These are phyloP conservation scores for Botrytis fabae DNA, from an alignment of 2,329 filamentous ascomycete genomes.

Conservation along the genomic window DNA sequence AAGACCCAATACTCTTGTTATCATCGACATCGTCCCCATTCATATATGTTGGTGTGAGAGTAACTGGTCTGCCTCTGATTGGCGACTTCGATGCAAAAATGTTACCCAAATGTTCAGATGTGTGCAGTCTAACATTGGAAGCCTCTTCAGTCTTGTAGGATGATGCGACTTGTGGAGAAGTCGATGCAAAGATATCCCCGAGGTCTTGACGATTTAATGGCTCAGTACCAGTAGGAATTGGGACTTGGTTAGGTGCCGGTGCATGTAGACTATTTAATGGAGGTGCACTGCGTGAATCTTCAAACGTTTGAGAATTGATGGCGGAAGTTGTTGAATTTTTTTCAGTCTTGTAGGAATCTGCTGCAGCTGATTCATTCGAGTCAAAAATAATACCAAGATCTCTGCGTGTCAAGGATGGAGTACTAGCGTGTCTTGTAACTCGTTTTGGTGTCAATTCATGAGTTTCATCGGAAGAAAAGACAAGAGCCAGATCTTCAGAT, in stretches of 20 bases:
- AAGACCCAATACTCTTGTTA: conserved; percentile 6
- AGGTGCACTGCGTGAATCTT: background rate
- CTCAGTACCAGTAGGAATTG: background rate
- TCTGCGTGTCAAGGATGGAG: background rate
- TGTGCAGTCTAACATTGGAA: background rate
- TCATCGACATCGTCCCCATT: conserved; percentile 4
- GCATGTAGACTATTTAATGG: background rate
- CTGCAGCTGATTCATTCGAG: background rate
- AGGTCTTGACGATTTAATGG: background rate
- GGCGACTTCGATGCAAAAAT: conserved; percentile 6
- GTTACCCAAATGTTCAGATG: conserved; percentile 6
- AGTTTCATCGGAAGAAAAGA: background rate
- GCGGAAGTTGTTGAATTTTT: background rate
- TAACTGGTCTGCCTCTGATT: background rate
- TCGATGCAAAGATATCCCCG: background rate
- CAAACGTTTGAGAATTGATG: background rate
- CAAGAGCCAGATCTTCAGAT: background rate
- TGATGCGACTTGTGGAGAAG: background rate
- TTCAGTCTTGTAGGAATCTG: background rate
- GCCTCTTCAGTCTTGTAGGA: background rate
- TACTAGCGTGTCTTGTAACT: conserved; percentile 8
- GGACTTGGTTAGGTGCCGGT: background rate
- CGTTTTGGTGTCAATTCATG: background rate
- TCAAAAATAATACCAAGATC: background rate
- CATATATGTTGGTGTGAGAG: conserved; percentile 2